These are phyloP conservation scores for Jacaranda copaia DNA, from an alignment of 257 asterid genomes.

Conservation along the genomic window DNA sequence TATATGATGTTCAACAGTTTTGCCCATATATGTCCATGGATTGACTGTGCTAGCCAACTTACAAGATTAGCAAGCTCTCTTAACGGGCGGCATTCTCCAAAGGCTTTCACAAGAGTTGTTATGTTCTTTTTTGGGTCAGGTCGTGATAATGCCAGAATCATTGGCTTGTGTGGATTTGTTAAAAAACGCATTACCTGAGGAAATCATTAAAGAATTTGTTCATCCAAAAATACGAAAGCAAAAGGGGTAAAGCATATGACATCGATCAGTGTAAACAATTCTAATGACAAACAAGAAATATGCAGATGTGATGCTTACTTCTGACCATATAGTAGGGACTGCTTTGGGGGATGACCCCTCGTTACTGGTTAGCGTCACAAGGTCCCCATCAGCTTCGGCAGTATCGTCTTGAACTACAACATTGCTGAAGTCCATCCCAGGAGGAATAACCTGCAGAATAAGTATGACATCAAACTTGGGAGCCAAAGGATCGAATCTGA, in stretches of 20 bases:
- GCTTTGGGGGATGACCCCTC: slow-evolving; percentile 80
- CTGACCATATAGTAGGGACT: slow-evolving; percentile 79
- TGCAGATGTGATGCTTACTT: slow-evolving; percentile 51
- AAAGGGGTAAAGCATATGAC: background rate
- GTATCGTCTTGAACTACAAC: slow-evolving; percentile 72
- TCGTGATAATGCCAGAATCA: slow-evolving; percentile 84
- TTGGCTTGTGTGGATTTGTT: slow-evolving; percentile 90
- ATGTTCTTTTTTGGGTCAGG: slow-evolving; percentile 89
- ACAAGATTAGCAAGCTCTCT: slow-evolving; percentile 91
- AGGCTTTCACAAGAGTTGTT: slow-evolving; percentile 79
- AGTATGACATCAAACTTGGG: background rate
- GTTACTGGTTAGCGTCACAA: slow-evolving; percentile 48
- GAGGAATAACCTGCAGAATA: slow-evolving; percentile 73
- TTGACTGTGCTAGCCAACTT: slow-evolving; percentile 34
- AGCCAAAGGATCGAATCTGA: background rate
- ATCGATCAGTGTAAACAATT: background rate
- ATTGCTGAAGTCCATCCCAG: slow-evolving; percentile 91
- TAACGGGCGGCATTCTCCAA: slow-evolving; percentile 83
- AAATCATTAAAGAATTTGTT: background rate
- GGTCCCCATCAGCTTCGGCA: slow-evolving; percentile 68
- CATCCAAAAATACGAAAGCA: background rate
- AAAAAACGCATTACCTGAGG: slow-evolving; percentile 79
- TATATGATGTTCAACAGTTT: background rate
- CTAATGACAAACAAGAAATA: background rate
- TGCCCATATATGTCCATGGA: background rate